Percentiles rank a stretch among this genome's conserved stretches.
These are phyloP conservation scores for Trypanosoma congolense DNA, from an alignment of 208 protist genomes.

Conservation along the genomic window DNA sequence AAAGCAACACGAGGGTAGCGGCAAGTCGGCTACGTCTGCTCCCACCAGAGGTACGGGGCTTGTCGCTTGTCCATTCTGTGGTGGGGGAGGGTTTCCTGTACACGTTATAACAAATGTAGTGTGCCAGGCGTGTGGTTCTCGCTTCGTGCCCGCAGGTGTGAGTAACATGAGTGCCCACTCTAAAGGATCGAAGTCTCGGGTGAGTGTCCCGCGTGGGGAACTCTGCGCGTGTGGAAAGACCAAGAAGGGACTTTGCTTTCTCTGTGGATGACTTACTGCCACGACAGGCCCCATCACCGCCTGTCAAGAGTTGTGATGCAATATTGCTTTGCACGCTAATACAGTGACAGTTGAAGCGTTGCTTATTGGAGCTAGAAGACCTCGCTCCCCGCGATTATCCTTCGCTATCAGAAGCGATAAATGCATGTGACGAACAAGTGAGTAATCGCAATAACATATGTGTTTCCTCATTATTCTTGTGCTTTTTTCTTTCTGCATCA, in stretches of 20 bases:
- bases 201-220: not conserved
- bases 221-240: slow-evolving; percentile 50
- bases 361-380: no score
- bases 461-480: no score
- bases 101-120: slow-evolving; percentile 14
- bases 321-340: no score
- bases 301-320: no score
- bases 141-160: slow-evolving; percentile 19
- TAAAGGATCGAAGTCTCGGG: slow-evolving; percentile 3
- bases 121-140: slow-evolving; percentile 13
- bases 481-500: no score
- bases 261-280: slow-evolving; percentile 43
- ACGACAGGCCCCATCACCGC: no score
- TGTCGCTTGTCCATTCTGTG: slow-evolving; percentile 22
- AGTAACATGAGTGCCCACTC: slow-evolving; percentile 14
- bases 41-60: not conserved
- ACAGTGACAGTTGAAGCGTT: no score
- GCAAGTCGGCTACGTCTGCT: not conserved
- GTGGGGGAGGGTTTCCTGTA: slow-evolving; percentile 12
- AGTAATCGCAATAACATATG: no score
- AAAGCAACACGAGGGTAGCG: not conserved
- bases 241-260: slow-evolving; percentile 55
- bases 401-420: no score
- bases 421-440: no score
- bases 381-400: no score